phyloP scores from a whole-genome alignment of 345 rosid species.

The Lagerstroemia speciosa region DNA sequence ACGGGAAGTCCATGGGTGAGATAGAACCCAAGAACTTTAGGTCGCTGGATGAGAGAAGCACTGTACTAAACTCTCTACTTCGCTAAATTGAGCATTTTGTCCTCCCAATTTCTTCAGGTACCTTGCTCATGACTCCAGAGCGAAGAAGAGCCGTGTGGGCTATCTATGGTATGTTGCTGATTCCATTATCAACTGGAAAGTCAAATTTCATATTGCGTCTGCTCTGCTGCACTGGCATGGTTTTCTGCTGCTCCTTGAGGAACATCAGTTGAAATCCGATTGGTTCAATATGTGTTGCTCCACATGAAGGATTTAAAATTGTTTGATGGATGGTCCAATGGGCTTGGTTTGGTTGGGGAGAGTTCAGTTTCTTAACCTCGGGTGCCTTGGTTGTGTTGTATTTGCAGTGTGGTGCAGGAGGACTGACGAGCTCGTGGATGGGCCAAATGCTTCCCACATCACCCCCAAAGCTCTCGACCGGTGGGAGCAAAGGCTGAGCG shows the following conservation, averaged over 20 bases:
- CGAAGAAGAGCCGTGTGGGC: slow-evolving; percentile 49
- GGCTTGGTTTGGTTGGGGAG: neutral
- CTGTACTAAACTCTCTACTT: too few species aligned
- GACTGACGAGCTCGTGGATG: slow-evolving; percentile 52
- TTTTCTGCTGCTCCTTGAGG: neutral
- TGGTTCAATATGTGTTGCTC: neutral
- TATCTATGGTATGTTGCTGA: slow-evolving; percentile 35
- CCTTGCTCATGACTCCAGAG: slow-evolving; percentile 44
- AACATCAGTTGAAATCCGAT: neutral
- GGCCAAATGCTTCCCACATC: slow-evolving; percentile 40
- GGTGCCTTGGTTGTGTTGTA: neutral
- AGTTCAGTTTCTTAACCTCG: neutral
- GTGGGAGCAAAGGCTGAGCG: slow-evolving; percentile 35
- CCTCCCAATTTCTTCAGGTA: slow-evolving; percentile 22
- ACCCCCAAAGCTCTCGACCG: slow-evolving; percentile 45
- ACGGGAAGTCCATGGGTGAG: too few species aligned
- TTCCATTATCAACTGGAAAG: neutral
- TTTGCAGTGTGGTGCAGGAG: slow-evolving; percentile 49
- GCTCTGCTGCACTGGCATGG: neutral
- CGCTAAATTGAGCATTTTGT: too few species aligned
- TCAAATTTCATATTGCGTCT: neutral
- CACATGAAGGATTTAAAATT: neutral
- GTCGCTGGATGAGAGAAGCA: too few species aligned
- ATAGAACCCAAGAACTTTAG: too few species aligned
- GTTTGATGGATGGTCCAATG: neutral